Conservation (phyloP, 768 basidiomycete genomes). For the Rhodosporidiobolus odoratus region DNA sequence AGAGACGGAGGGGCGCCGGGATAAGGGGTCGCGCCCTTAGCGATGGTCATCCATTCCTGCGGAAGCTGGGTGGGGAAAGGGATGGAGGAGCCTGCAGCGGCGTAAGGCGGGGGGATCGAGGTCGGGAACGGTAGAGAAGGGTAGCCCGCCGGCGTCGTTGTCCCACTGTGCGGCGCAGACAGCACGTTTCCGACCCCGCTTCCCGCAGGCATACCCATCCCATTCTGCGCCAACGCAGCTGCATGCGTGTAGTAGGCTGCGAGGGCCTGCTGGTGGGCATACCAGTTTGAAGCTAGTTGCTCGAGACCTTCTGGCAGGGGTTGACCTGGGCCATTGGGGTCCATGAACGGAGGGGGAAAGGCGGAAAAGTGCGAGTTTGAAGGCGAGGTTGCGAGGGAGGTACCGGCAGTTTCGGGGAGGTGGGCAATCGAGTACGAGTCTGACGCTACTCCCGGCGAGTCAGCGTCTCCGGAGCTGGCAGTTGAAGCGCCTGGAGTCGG, state of each 20-base stretch:
- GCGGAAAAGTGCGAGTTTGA: neutral
- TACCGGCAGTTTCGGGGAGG: conserved; percentile 12
- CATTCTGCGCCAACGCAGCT: neutral
- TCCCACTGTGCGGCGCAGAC: neutral
- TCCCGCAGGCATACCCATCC: neutral
- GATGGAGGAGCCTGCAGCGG: neutral
- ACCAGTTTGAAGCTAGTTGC: conserved; percentile 10
- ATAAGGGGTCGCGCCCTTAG: conserved; percentile 19
- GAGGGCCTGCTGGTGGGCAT: conserved; percentile 4
- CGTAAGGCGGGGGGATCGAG: neutral
- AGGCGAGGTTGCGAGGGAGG: conserved; percentile 28
- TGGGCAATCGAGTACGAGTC: conserved; percentile 2
- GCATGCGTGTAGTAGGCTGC: neutral
- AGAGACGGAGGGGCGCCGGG: neutral
- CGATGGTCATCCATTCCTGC: conserved; percentile 15
- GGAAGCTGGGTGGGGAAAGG: conserved; percentile 23
- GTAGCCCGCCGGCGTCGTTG: neutral
- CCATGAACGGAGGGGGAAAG: neutral
- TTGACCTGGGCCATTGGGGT: conserved; percentile 5
- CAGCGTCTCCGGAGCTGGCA: conserved; percentile 18
- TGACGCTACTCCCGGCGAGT: conserved; percentile 7
- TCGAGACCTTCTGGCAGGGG: conserved; percentile 14
- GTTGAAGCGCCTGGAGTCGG: conserved; percentile 19
- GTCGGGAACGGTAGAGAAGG: neutral
- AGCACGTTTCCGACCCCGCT: neutral